A percentile compares a stretch with the other conserved stretches of the same genome.
Evolutionary conservation across 2,329 filamentous ascomycete species (phyloP).

Genomic region (Blastomyces percursus): DNA sequence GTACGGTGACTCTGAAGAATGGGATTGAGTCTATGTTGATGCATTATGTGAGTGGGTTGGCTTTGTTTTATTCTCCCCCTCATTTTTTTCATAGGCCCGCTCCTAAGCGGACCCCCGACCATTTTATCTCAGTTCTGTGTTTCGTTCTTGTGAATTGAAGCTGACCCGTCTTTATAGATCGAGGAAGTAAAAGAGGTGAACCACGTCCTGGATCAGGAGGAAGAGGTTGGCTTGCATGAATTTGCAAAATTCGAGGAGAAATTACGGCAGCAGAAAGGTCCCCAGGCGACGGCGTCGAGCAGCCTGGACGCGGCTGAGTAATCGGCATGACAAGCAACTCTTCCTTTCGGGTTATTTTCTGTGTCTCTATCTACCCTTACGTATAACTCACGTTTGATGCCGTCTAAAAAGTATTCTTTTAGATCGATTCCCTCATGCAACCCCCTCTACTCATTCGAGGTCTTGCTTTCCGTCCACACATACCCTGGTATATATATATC

Average conservation of each 20-base stretch:
- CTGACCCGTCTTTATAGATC: slow-evolving; percentile 47
- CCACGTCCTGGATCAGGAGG: slow-evolving; percentile 83
- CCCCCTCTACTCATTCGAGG: not conserved
- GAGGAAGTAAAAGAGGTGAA: slow-evolving; percentile 90
- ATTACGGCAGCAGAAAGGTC: slow-evolving; percentile 48
- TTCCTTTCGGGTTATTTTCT: not conserved
- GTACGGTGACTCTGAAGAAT: slow-evolving; percentile 92
- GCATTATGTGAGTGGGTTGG: slow-evolving; percentile 63
- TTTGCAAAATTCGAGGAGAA: slow-evolving; percentile 96
- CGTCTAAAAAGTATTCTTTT: too few relatives aligned
- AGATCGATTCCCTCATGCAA: too few relatives aligned
- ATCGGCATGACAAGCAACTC: not conserved
- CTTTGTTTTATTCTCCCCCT: not conserved
- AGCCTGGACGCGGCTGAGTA: slow-evolving; percentile 42
- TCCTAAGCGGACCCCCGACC: not conserved
- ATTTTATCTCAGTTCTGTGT: not conserved
- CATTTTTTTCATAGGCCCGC: slow-evolving; percentile 4
- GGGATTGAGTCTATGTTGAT: slow-evolving; percentile 98
- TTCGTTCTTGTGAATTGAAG: slow-evolving; percentile 15
- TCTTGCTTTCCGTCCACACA: not conserved
- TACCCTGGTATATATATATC: not conserved
- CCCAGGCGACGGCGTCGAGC: slow-evolving; percentile 39
- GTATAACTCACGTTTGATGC: too few relatives aligned
- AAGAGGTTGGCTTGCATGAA: slow-evolving; percentile 74
- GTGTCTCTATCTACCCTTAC: not conserved